These are phyloP conservation scores for Saccharomyces uvarum DNA, from an alignment of 1,139 yeast genomes.

Conservation along the genomic window DNA sequence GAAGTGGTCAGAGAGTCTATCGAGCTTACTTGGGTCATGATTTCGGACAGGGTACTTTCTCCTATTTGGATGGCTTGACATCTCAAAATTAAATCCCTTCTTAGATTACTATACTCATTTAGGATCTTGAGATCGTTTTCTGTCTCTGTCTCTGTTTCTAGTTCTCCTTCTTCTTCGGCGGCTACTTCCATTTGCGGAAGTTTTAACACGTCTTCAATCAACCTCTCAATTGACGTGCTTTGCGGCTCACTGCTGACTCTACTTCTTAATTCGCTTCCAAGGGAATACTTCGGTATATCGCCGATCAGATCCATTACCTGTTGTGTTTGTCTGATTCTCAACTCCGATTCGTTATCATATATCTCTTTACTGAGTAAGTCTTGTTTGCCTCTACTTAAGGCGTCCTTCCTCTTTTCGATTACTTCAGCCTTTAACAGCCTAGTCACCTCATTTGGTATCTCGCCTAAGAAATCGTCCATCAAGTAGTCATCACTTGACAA, in stretches of 20 bases:
- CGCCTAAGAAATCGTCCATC: not conserved
- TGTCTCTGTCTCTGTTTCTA: not conserved
- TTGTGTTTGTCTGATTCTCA: constrained; percentile 13
- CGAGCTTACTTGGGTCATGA: constrained; percentile 8
- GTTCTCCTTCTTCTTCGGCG: constrained; percentile 2
- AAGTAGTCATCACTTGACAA: not conserved
- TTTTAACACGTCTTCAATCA: constrained; percentile 17
- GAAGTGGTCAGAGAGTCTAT: constrained; percentile 8
- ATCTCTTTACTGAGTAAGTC: constrained; percentile 13
- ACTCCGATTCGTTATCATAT: constrained; percentile 15
- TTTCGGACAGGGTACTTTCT: constrained; percentile 4
- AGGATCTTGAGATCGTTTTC: constrained; percentile 10
- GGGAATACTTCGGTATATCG: constrained; percentile 17
- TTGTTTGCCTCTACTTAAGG: constrained; percentile 7
- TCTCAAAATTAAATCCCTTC: constrained; percentile 15
- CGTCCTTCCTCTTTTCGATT: constrained; percentile 5
- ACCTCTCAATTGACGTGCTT: constrained; percentile 13
- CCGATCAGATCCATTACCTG: constrained; percentile 18
- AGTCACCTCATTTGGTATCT: not conserved
- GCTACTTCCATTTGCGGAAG: constrained; percentile 17
- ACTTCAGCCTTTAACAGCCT: not conserved
- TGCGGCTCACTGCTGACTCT: constrained; percentile 4
- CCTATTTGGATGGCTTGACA: constrained; percentile 16
- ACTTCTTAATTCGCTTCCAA: constrained; percentile 15
- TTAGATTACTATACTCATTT: constrained; percentile 18